Base-by-base conservation (phyloP, 2,329 filamentous ascomycete genomes). In the Zymoseptoria pseudotritici region DNA sequence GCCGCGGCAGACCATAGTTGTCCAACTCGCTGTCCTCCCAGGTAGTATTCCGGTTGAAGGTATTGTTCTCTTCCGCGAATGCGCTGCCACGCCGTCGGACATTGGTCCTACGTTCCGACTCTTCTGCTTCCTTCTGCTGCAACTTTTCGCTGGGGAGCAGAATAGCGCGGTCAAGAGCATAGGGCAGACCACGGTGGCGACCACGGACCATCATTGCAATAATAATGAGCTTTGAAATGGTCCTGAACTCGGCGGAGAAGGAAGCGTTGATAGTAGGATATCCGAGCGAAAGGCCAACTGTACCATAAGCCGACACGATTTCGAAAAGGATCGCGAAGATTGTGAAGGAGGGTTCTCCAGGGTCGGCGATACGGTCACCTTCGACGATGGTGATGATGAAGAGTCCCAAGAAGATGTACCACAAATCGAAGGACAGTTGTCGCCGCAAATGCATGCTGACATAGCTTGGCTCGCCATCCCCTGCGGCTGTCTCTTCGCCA, bases 391-490 rank as follows among this genome's bases (percentile, higher is more conserved):
- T 83, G 69, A 99, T 89, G 72, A 97, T 84, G 76, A 99, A 99
- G 67, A 96, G 85, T 0, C 94, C 94, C 21, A 97, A 74, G 71
- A 96, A 96, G 60, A 99, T 88, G 70, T 91, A 99, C 94, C 94
- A 99, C 74, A 99, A 75, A 76, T 99, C 94, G 77, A 99, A 99
- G 57, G 91, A 96, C 42, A 99, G 83, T 75, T 99, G 94, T 53
- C 89, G 86, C 46, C 94, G 89, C 73, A 99, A 82, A 83, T 99
- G 94, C 56, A 90, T 87, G 2, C 91, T 90, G 56, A 99, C 88
- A 68, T 97, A 97, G 62, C 87, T 93, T 52, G 90, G 84, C 51
- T 87, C 83, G 46, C 78, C 82, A 22, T 81, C 80, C 13, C 83
- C 79, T 3, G 79, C 76, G 1, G 79, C 78, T 50, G 82, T 80